Evolutionary conservation across 805 yeast species (phyloP).

Genomic region (Wickerhamomyces kurtzmanii): DNA sequence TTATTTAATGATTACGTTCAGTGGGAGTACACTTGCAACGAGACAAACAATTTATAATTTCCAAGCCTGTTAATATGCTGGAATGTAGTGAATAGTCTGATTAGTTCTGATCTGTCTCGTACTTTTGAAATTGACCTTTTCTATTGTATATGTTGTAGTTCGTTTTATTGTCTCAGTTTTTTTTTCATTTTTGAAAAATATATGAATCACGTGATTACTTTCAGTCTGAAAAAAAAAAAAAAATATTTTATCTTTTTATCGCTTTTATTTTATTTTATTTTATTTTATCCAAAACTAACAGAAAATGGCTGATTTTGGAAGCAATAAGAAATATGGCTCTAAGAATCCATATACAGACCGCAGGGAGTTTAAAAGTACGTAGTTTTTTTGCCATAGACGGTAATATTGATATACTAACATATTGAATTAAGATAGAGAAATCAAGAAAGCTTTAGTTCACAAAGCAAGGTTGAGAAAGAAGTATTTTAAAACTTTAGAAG

Average conservation of each 20-base stretch:
- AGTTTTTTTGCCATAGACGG: not conserved
- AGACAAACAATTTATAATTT: too few species aligned
- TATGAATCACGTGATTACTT: not conserved
- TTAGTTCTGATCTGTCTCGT: too few species aligned
- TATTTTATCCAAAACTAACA: too few species aligned
- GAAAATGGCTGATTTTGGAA: too few species aligned
- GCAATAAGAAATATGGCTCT: not conserved
- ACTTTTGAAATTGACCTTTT: too few species aligned
- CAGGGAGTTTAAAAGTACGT: slow-evolving; percentile 14
- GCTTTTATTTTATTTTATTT: too few species aligned
- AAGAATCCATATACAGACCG: slow-evolving; percentile 15
- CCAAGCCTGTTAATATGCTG: too few species aligned
- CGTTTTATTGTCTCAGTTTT: not conserved
- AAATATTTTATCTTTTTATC: not conserved
- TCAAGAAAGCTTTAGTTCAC: slow-evolving; percentile 67
- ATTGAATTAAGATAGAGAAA: slow-evolving; percentile 44
- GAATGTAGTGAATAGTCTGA: too few species aligned
- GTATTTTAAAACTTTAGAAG: slow-evolving; percentile 69
- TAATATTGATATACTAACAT: slow-evolving; percentile 1
- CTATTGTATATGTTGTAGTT: not conserved
- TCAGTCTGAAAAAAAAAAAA: not conserved
- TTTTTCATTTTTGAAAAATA: not conserved
- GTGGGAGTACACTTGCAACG: too few species aligned
- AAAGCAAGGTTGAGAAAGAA: slow-evolving; percentile 73
- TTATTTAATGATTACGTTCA: too few species aligned